phyloP scores from a whole-genome alignment of 257 asterid species.

The Capsicum rhomboideum region DNA sequence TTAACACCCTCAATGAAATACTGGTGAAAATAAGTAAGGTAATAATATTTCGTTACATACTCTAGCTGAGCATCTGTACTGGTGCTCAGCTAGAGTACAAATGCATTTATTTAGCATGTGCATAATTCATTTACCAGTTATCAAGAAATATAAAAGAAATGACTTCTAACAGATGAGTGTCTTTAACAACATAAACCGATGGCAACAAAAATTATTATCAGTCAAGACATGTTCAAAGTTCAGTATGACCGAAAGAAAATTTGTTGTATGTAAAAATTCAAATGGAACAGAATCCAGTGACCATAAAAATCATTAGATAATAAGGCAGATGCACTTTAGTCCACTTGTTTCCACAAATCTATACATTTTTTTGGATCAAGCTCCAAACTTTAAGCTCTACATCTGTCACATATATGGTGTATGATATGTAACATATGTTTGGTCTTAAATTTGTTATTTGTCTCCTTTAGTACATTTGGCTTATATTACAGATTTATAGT shows the following conservation, averaged over 20 bases:
- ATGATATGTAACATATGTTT: no score
- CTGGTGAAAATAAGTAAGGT: no score
- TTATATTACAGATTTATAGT: no score
- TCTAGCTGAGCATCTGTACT: no score
- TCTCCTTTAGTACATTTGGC: background rate
- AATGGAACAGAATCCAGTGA: background rate
- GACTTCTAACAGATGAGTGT: background rate
- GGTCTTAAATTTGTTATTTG: background rate
- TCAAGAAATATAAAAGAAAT: background rate
- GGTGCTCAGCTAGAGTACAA: no score
- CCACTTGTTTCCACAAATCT: background rate
- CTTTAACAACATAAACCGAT: background rate
- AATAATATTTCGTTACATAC: no score
- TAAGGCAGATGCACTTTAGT: background rate
- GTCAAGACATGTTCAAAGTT: background rate
- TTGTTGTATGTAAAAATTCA: background rate
- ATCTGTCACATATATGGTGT: no score
- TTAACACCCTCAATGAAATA: no score
- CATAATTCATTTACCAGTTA: background rate
- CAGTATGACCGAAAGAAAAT: background rate
- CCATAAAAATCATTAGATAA: background rate
- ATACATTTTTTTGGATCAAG: background rate
- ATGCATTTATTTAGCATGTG: no score
- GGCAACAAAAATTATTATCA: background rate
- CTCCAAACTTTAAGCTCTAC: no score